Percentiles rank a stretch among this genome's conserved stretches.
Evolutionary conservation across 1,284 basidiomycete genomes (phyloP).

Genomic region (Cutaneotrichosporon sp.): DNA sequence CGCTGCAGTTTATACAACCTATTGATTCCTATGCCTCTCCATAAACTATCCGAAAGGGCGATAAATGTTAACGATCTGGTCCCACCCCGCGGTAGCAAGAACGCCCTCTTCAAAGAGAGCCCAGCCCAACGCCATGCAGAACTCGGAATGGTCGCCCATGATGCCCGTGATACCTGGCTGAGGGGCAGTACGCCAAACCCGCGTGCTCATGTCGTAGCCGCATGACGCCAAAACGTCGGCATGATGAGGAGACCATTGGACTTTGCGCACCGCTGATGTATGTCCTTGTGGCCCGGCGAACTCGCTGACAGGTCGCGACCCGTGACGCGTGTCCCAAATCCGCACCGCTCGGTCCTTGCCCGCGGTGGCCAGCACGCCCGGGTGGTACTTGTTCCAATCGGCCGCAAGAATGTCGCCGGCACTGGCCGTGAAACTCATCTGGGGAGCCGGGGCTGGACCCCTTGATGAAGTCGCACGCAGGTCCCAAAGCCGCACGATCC

Average conservation of each 20-base stretch:
- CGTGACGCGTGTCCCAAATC: constrained; percentile 49
- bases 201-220: constrained; percentile 72
- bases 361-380: constrained; percentile 50
- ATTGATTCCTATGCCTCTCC: too few relatives aligned
- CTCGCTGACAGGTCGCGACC: constrained; percentile 17
- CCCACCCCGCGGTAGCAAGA: constrained; percentile 85
- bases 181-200: constrained; percentile 49
- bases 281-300: constrained; percentile 45
- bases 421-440: constrained; percentile 7
- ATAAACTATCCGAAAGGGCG: constrained; percentile 2
- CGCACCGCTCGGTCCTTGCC: constrained; percentile 51
- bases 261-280: constrained; percentile 51
- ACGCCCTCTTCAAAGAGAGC: constrained; percentile 71
- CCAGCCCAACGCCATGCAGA: constrained; percentile 88
- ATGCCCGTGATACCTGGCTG: constrained; percentile 4
- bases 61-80: constrained; percentile 74
- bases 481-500: constrained; percentile 74
- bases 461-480: constrained; percentile 17
- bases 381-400: constrained; percentile 57
- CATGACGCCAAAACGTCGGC: constrained; percentile 58
- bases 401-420: constrained; percentile 38
- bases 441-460: neutral
- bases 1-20: too few relatives aligned
- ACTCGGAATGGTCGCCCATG: constrained; percentile 81
- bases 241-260: constrained; percentile 56